phyloP scores from a whole-genome alignment of 140 eudicot genomes.

The Senecio squalidus region DNA sequence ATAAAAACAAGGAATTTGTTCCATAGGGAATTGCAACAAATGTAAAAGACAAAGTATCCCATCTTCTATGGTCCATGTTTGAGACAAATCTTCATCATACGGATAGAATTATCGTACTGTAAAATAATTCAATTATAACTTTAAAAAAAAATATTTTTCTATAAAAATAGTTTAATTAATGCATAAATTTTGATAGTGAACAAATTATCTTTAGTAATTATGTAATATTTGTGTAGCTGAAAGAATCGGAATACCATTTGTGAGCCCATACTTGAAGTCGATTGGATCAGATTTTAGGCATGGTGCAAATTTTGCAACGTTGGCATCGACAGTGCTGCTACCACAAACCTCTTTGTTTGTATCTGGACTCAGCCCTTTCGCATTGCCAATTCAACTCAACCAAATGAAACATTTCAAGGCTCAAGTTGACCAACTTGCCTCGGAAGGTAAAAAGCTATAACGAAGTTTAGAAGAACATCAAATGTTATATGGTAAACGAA shows the following conservation, averaged over 20 bases:
- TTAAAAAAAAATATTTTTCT: too few species aligned
- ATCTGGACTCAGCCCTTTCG: conserved; percentile 72
- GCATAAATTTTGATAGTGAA: too few species aligned
- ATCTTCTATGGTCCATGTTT: conserved; percentile 5
- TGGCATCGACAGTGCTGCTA: conserved; percentile 62
- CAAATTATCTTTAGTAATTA: background rate
- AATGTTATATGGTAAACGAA: background rate
- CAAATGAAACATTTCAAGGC: conserved; percentile 64
- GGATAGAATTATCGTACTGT: background rate
- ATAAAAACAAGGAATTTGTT: too few species aligned
- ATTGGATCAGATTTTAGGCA: conserved; percentile 80
- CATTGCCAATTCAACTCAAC: conserved; percentile 64
- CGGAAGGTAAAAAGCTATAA: conserved; percentile 25
- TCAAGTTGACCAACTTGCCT: conserved; percentile 35
- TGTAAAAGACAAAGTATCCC: conserved; percentile 4
- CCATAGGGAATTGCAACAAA: conserved; percentile 15
- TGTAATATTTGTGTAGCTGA: too few species aligned
- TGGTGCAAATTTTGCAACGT: conserved; percentile 83
- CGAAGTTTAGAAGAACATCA: background rate
- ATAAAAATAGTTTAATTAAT: too few species aligned
- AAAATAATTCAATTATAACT: background rate
- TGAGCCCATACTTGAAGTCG: conserved; percentile 79
- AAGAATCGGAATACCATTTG: conserved; percentile 58
- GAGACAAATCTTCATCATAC: background rate
- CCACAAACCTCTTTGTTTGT: conserved; percentile 64